Evolutionary conservation across 1,139 yeast species (phyloP).

Genomic region (Zygosaccharomyces sapae): DNA sequence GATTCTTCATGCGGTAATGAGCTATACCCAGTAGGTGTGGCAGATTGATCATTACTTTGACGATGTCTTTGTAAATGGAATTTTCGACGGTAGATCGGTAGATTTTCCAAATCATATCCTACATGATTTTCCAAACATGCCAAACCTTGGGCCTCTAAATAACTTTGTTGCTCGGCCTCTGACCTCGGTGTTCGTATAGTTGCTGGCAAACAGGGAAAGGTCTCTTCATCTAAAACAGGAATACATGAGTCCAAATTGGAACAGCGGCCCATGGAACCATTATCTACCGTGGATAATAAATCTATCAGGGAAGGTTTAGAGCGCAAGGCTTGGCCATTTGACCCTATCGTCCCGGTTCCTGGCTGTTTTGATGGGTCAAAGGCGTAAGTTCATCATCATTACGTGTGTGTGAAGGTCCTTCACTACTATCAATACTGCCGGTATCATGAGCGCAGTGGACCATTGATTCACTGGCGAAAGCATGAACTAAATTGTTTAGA

Average conservation of each 20-base stretch:
- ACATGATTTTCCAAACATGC: constrained; percentile 35
- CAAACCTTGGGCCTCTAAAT: constrained; percentile 15
- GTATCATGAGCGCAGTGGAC: constrained; percentile 77
- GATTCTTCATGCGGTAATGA: constrained; percentile 3
- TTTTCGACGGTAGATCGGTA: constrained; percentile 33
- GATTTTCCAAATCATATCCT: constrained; percentile 36
- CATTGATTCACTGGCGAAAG: constrained; percentile 72
- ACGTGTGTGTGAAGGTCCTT: constrained; percentile 3
- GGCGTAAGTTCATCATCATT: constrained; percentile 4
- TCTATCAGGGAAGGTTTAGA: constrained; percentile 14
- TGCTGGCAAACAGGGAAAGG: constrained; percentile 13
- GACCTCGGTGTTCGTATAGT: constrained; percentile 9
- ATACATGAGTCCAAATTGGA: constrained; percentile 16
- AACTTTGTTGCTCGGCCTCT: constrained; percentile 5
- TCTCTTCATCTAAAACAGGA: constrained; percentile 16
- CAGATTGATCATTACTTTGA: constrained; percentile 1
- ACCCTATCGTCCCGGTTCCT: not conserved
- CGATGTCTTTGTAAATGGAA: constrained; percentile 16
- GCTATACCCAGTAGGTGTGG: not conserved
- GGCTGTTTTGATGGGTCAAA: not conserved
- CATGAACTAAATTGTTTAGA: constrained; percentile 64
- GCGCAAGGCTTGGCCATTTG: constrained; percentile 4
- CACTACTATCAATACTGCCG: constrained; percentile 16
- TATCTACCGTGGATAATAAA: constrained; percentile 10
- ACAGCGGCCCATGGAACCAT: constrained; percentile 13